Percentiles rank a stretch among this genome's conserved stretches.
Evolutionary conservation across 2,329 filamentous ascomycete genomes (phyloP).

Genomic region (Hypocrella siamensis): DNA sequence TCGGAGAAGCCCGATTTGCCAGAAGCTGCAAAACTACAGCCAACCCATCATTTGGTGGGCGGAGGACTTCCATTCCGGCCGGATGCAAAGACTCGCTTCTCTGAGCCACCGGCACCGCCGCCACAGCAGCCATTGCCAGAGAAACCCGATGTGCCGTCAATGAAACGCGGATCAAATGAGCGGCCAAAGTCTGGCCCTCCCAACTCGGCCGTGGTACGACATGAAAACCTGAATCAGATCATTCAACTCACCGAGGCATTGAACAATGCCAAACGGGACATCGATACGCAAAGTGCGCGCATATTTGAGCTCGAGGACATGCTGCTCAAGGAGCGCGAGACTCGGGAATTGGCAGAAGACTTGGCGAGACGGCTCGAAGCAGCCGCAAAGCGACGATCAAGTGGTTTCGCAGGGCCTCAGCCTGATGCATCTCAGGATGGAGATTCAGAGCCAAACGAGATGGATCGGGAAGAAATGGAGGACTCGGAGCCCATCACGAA

Average conservation of each 20-base stretch:
- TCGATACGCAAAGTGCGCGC: conserved; percentile 66
- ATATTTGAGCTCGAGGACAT: conserved; percentile 64
- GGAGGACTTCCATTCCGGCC: conserved; percentile 43
- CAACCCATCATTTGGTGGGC: conserved; percentile 29
- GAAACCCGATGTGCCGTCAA: conserved; percentile 65
- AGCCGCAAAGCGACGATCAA: conserved; percentile 21
- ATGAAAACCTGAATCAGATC: conserved; percentile 55
- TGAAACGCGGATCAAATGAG: conserved; percentile 66
- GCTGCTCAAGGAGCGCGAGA: conserved; percentile 63
- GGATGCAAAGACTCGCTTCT: conserved; percentile 73
- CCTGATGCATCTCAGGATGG: no score
- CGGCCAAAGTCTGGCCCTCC: conserved; percentile 43
- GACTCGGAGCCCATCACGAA: neutral
- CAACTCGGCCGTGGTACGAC: conserved; percentile 42
- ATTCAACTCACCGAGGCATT: conserved; percentile 73
- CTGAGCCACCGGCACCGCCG: conserved; percentile 82
- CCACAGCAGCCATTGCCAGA: conserved; percentile 87
- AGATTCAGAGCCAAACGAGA: no score
- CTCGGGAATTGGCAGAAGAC: conserved; percentile 73
- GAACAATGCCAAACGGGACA: conserved; percentile 68
- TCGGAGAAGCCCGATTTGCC: conserved; percentile 32
- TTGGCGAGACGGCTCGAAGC: conserved; percentile 56
- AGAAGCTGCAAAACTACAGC: conserved; percentile 30
- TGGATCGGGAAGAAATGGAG: no score
- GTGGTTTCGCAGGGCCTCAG: conserved; percentile 11